These are phyloP conservation scores for Sporothrix luriei DNA, from an alignment of 2,329 filamentous ascomycete species.

Conservation along the genomic window DNA sequence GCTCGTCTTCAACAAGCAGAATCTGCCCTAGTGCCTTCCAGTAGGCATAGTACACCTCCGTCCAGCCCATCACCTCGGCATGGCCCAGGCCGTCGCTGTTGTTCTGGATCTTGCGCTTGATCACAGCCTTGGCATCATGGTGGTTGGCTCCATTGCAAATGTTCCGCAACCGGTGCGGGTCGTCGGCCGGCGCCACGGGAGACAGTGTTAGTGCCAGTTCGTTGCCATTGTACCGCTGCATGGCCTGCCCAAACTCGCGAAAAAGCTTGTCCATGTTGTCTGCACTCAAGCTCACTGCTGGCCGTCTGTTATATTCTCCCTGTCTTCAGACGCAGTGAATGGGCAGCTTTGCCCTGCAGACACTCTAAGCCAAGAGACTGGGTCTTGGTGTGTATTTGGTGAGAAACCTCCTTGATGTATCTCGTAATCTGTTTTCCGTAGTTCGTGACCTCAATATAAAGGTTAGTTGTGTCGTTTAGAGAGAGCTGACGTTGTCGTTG, in stretches of 20 bases:
- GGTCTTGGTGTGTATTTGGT: background rate
- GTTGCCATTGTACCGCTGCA: constrained; percentile 67
- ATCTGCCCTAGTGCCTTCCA: constrained; percentile 82
- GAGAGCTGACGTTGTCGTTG: constrained; percentile 11
- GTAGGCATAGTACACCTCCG: constrained; percentile 78
- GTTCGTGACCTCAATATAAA: constrained; percentile 3
- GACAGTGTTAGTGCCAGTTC: constrained; percentile 73
- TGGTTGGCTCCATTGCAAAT: constrained; percentile 73
- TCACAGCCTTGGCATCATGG: constrained; percentile 66
- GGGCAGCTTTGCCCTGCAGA: background rate
- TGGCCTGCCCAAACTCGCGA: constrained; percentile 70
- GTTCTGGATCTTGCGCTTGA: constrained; percentile 71
- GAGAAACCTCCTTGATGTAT: background rate
- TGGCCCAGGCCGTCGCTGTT: constrained; percentile 60
- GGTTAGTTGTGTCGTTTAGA: background rate
- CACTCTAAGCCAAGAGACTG: background rate
- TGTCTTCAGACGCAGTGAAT: background rate
- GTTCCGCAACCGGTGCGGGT: constrained; percentile 66
- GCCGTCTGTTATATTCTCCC: background rate
- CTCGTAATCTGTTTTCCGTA: background rate
- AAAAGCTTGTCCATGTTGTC: constrained; percentile 71
- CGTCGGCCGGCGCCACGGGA: constrained; percentile 64
- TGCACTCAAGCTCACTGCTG: background rate
- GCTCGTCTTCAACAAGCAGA: constrained; percentile 52
- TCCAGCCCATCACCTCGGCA: constrained; percentile 77